Base-by-base conservation (phyloP, 331 rosid species). In the Stylosanthes scabra region DNA sequence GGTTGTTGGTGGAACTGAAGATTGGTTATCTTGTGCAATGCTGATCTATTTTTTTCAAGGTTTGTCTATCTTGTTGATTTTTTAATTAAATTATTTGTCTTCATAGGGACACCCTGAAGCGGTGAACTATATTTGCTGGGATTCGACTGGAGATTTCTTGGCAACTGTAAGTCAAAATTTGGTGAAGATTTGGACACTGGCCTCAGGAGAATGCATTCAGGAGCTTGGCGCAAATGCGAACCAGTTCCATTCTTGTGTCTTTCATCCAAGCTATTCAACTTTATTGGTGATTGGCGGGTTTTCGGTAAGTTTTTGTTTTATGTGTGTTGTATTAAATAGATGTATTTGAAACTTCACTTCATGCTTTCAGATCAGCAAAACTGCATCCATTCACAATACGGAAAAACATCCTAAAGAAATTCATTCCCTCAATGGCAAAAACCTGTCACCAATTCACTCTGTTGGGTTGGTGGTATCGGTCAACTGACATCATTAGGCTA, bases 41-140 rank as follows among this genome's bases (percentile, higher is more conserved):
- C 10, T 39, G 31, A 8, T 52, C 10, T 68, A 41, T 45, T n/a
- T 52, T 61, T 27, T 51, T 74, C 16, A 34, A 49, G 47, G 9
- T 44, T 68, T 68, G 59, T 68, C 37, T 71, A 9, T 40, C n/a
- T 31, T 39, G 13, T 50, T 58, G 28, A 15, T 63, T 68, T 66
- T 70, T 37, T 57, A 7, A 47, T 70, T 42, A 34, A 78, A 50
- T 67, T 7, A 41, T 20, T 77, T 68, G 54, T 74, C 68, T 72
- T 14, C 61, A 41, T 25, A 85, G 89, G 89, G 86, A 52, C 89
- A 85, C 67, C 40, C 85, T 59, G 89, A 85, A 59, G 72, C 65
- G 9, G 83, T 85, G 72, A 82, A 63, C 66, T 76, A 80, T 68
- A 85, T 85, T 59, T 85, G 89, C 83, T 85, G 89, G 89, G 81